Evolutionary conservation across 148 eudicot genomes (phyloP).

Genomic region (Drosera capensis): DNA sequence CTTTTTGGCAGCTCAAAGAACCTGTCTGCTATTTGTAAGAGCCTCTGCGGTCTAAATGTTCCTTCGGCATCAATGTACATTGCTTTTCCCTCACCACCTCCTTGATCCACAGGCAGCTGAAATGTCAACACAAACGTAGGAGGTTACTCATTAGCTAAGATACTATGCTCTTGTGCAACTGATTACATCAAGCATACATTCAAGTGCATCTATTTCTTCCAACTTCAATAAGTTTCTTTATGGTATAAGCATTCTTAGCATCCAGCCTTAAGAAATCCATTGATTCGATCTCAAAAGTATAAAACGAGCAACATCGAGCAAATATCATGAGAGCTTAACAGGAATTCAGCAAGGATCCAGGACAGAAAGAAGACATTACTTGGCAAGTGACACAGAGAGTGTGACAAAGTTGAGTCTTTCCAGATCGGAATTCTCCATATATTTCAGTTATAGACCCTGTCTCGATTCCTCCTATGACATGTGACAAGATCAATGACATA

Average conservation of each 20-base stretch:
- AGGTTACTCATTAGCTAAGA: too few species aligned
- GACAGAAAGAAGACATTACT: conserved; percentile 25
- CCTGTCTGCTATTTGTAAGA: conserved; percentile 94
- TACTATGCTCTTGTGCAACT: too few species aligned
- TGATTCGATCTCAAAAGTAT: too few species aligned
- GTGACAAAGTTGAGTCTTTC: conserved; percentile 98
- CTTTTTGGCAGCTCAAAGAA: conserved; percentile 13
- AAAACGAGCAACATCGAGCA: too few species aligned
- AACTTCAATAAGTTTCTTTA: too few species aligned
- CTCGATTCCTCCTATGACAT: conserved; percentile 71
- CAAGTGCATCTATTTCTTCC: too few species aligned
- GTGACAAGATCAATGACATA: background rate
- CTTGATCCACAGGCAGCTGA: conserved; percentile 95
- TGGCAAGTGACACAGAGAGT: conserved; percentile 95
- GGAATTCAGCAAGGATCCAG: background rate
- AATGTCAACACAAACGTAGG: conserved; percentile 5
- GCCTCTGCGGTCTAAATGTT: conserved; percentile 93
- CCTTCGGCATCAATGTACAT: conserved; percentile 99
- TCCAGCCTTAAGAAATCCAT: too few species aligned
- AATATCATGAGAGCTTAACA: too few species aligned
- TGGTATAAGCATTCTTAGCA: too few species aligned
- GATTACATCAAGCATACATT: too few species aligned
- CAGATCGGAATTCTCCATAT: conserved; percentile 94
- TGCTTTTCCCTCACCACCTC: conserved; percentile 99
- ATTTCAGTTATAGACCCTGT: conserved; percentile 92